Base-by-base conservation (phyloP, 2,329 filamentous ascomycete species). In the Parastagonospora nodorum region DNA sequence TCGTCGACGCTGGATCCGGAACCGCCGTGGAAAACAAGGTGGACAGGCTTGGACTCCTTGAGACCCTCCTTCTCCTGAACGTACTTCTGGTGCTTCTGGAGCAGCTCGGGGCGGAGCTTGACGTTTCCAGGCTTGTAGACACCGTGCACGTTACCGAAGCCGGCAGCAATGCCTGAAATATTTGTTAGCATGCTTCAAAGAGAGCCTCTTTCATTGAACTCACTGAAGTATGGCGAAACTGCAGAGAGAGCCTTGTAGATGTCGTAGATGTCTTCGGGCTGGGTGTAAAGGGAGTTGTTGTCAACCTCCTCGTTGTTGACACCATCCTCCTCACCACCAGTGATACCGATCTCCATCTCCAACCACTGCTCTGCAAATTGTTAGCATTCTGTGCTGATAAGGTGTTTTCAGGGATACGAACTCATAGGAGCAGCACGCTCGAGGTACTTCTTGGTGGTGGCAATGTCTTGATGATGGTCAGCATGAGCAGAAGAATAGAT, bases 21-120 rank as follows among this genome's bases (percentile, higher is more conserved):
- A 69, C 94, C 94, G 72, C 94, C 94, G 84, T 99, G 94, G 89
- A 99, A 99, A 77, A 99, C 94, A 72, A 99, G 91, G 87, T 92
- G 97, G 74, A 97, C 90, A 65, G 94, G 94, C 88, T 97, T 97
- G 74, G 89, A 84, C 62, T 89, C 84, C 67, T 83, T 80, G 69
- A 84, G 79, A 63, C 78, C 77, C 61, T 88, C 85, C 82, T 95
- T 85, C 78, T 93, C 86, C 78, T 90, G 86, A 77, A 97, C 90
- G 78, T 89, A 91, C 60, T 83, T 83, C 83, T 99, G 94, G 86
- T 99, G 94, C 88, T 97, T 97, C 78, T 85, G 84, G 68, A 99
- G 89, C 45, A 99, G 88, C 80, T 96, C 90, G 51, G 94, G 94
- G 82, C 96, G 92, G 60, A 99, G 88, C 80, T 90, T 90, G 79